Base-by-base conservation (phyloP, 2,329 filamentous ascomycete genomes). In the Elsinoe australis region DNA sequence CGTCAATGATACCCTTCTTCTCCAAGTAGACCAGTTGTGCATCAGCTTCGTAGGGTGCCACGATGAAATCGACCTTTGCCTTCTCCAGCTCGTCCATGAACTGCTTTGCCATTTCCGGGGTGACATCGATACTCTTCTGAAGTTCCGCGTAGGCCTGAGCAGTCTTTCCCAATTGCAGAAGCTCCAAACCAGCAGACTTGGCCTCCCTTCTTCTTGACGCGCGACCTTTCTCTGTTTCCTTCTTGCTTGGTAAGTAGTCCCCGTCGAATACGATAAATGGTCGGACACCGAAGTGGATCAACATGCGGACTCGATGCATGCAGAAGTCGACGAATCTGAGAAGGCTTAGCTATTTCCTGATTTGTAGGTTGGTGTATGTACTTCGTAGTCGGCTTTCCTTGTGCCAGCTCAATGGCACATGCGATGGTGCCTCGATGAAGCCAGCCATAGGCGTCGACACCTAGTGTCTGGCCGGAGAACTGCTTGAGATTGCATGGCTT, bases 391-490 rank as follows among this genome's bases (percentile, higher is more conserved):
- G 87, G 88, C 64, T 87, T 92, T 59, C 80, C 87, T 59, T 90
- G 77, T 28, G 88, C 92, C 53, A 98, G 76, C 59, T 96, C 92
- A 59, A 92, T 80, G 54, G 90, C 87, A 70, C 90, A 96, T 42
- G 86, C 79, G 55, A 94, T 82, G 38, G 88, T 88, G 47, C 89
- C 94, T 56, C 92, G 83, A 67, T 98, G 92, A 49, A 98, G 80
- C 92, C 94, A 98, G 64, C 90, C 92, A 74, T 98, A 98, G 50
- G 85, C 90, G 66, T 98, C 92, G 28, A 98, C 82, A n/a, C 85
- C 94, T 38, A 98, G 76, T 1, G 85, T 94, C 67, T 94, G 82
- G 45, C 90, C 92, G 9, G 78, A 71, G 65, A 85, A 95, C 60
- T 88, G 88, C 64, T 88, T 94, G 52, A 98, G 74, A 57, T 87